These are phyloP conservation scores for Alternaria triticina DNA, from an alignment of 2,329 filamentous ascomycete genomes.

Conservation along the genomic window DNA sequence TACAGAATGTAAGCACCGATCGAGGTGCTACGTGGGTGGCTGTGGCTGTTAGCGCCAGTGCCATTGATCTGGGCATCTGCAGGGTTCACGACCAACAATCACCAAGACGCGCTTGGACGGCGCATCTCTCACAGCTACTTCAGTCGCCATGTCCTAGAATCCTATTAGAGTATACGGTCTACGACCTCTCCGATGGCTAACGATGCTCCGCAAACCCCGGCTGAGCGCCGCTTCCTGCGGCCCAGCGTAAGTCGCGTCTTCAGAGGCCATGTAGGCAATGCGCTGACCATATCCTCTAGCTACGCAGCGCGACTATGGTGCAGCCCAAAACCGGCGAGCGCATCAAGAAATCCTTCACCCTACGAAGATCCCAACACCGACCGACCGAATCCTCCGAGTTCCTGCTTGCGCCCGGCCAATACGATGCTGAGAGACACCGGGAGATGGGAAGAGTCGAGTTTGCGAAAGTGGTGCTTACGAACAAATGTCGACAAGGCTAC, in stretches of 20 bases:
- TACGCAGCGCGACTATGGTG: slow-evolving; percentile 86
- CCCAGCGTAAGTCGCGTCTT: slow-evolving; percentile 41
- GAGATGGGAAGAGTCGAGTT: slow-evolving; percentile 41
- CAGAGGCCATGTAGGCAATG: background rate
- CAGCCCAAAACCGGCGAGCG: slow-evolving; percentile 86
- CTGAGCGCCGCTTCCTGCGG: slow-evolving; percentile 45
- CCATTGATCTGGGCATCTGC: slow-evolving; percentile 19
- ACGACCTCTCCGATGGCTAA: slow-evolving; percentile 30
- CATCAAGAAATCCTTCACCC: slow-evolving; percentile 77
- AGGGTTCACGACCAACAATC: slow-evolving; percentile 12
- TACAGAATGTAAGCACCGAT: background rate
- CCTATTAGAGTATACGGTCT: background rate
- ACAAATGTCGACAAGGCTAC: slow-evolving; percentile 50
- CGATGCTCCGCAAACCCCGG: slow-evolving; percentile 37
- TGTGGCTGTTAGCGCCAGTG: slow-evolving; percentile 20
- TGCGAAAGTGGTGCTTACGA: slow-evolving; percentile 46
- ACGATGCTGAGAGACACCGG: slow-evolving; percentile 36
- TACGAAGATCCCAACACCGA: slow-evolving; percentile 59
- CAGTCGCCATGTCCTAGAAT: slow-evolving; percentile 17
- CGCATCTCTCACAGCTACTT: background rate
- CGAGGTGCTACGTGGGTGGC: slow-evolving; percentile 8
- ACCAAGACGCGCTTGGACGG: slow-evolving; percentile 1
- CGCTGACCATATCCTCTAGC: slow-evolving; percentile 52
- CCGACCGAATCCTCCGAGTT: slow-evolving; percentile 54
- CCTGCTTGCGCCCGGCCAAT: slow-evolving; percentile 42